A percentile compares a stretch with the other conserved stretches of the same genome.
Conservation (phyloP, 2,329 filamentous ascomycete genomes). For the Teratosphaeria gauchensis region DNA sequence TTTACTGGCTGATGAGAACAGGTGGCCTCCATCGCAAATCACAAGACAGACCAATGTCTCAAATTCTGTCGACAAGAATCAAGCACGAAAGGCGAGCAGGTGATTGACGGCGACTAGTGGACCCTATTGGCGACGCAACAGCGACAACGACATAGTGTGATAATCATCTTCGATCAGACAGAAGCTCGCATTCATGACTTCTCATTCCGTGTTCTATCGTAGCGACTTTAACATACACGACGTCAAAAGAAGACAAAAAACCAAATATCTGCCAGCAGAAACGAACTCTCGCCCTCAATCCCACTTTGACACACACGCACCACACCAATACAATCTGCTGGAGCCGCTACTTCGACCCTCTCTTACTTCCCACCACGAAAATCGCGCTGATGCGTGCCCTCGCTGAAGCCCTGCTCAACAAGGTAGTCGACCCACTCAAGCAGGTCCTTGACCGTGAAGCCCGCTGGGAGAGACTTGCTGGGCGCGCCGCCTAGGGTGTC, state of each 20-base stretch:
- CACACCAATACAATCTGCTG: neutral
- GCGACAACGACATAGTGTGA: neutral
- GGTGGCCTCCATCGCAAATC: no score
- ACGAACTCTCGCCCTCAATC: neutral
- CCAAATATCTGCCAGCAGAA: neutral
- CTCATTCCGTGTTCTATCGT: neutral
- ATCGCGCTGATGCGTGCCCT: constrained; percentile 13
- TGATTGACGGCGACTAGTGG: neutral
- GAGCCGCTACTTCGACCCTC: neutral
- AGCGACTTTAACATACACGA: neutral
- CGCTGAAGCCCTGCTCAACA: constrained; percentile 11
- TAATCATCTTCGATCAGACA: neutral
- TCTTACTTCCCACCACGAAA: constrained; percentile 3
- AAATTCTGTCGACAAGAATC: no score
- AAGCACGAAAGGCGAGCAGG: neutral
- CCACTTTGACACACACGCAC: neutral
- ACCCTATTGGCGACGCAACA: neutral
- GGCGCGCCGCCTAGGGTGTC: constrained; percentile 5
- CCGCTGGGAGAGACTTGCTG: constrained; percentile 17
- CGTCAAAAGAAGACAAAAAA: neutral
- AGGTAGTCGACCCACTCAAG: constrained; percentile 20
- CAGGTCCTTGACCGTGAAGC: constrained; percentile 18
- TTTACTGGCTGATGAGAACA: no score
- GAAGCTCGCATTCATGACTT: neutral
- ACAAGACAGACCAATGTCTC: no score